Base-by-base conservation (phyloP, 306 rosid genomes). In the Citrullus amarus region DNA sequence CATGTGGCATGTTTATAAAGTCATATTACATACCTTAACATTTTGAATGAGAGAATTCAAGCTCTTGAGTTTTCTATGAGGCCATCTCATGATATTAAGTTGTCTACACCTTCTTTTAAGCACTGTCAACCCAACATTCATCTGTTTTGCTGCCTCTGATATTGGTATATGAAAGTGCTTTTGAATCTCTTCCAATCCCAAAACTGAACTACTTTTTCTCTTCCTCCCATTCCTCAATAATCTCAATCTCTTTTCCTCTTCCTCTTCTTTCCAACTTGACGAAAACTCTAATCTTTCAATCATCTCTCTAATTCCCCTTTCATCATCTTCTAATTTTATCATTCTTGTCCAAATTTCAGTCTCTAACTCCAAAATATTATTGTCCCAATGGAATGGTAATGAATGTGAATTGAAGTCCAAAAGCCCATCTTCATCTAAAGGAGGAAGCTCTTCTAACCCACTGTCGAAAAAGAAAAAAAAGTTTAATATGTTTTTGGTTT, bases 61-160 rank as follows among this genome's bases (percentile, higher is more conserved):
- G 86, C 99, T 95, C 88, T 83, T 91, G 72, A 92, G 50, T 82
- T 92, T 95, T 71, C 97, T 84, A 25, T 89, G 97, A 13, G 98
- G 97, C 98, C 98, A 95, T 38, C 98, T 84, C 69, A 12, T 84
- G 62, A 95, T 88, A 5, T 87, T 87, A n/a, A 92, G 92, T 9
- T 95, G 86, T 44, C 97, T 89, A 68, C 99, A 95, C 69, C 96
- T 86, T 77, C 73, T 91, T 83, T 95, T 95, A 80, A 95, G 70
- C 9, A 88, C 56, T 6, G 97, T 92, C 61, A 91, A 22, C 0
- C 99, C 99, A 53, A 95, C 89, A 16, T 89, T 85, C 89, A 95
- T 69, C 50, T 83, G 63, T 80, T 84, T 91, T 0, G 97, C 99
- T 5, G 99, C 97, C 55, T 80, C 54, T 8, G 85, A 78, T 36